phyloP scores from a whole-genome alignment of 345 rosid species.

The Nephelium lappaceum region DNA sequence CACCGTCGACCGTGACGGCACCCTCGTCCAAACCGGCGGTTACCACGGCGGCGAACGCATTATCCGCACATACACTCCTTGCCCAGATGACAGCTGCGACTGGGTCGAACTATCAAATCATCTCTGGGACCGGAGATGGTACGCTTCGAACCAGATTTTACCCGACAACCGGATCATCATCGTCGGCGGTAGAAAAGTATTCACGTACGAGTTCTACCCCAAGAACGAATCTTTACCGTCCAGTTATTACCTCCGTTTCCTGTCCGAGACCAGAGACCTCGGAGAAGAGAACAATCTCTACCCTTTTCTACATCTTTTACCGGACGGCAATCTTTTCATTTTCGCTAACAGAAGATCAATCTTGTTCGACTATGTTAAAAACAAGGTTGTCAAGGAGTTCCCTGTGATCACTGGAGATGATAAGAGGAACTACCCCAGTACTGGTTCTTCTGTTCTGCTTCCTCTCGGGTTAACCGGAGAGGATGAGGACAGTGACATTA shows the following conservation, averaged over 20 bases:
- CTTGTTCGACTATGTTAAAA: conserved; percentile 45
- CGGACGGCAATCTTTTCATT: conserved; percentile 76
- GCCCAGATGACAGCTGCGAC: conserved; percentile 49
- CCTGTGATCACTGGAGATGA: conserved; percentile 68
- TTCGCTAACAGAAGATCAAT: conserved; percentile 78
- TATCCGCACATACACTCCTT: conserved; percentile 57
- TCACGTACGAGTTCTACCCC: conserved; percentile 68
- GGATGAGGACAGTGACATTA: not conserved
- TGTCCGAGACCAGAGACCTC: conserved; percentile 61
- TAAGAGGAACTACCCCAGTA: conserved; percentile 73
- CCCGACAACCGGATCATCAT: conserved; percentile 78
- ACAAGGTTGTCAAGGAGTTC: conserved; percentile 54
- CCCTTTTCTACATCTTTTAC: conserved; percentile 74
- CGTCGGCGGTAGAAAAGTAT: conserved; percentile 73
- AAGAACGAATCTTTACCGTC: conserved; percentile 32
- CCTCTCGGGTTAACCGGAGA: conserved; percentile 46
- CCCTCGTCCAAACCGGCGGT: conserved; percentile 81
- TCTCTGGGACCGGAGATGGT: conserved; percentile 68
- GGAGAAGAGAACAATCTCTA: conserved; percentile 81
- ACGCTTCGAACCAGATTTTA: conserved; percentile 70
- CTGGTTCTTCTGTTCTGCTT: conserved; percentile 84
- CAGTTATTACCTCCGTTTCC: conserved; percentile 50
- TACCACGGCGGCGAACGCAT: conserved; percentile 56
- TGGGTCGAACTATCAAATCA: conserved; percentile 57
- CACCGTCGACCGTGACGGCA: conserved; percentile 58